phyloP scores from a whole-genome alignment of 225 moss, liverwort and hornwort genomes.

The Marchantia polymorpha region DNA sequence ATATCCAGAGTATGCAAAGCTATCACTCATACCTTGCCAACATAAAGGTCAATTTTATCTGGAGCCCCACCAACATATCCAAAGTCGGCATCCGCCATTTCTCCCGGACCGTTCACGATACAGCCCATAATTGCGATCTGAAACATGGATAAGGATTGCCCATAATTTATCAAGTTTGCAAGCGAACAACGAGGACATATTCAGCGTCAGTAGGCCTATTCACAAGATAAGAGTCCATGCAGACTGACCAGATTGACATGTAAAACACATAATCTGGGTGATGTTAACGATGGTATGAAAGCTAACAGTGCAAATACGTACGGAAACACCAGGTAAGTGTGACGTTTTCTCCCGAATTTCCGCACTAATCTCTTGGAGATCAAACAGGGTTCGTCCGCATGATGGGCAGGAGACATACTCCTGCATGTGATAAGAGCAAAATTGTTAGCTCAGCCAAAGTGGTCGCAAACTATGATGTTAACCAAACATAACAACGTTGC shows the following conservation, averaged over 20 bases:
- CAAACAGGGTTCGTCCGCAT: conserved; percentile 95
- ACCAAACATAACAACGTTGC: no score
- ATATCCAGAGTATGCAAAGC: neutral
- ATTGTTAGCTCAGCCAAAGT: neutral
- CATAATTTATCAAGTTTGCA: neutral
- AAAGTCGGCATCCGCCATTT: conserved; percentile 99
- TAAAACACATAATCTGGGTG: neutral
- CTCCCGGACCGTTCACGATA: conserved; percentile 98
- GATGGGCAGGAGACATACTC: conserved; percentile 99
- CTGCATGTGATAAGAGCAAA: conserved; percentile 37
- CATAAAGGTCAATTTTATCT: conserved; percentile 95
- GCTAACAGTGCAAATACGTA: conserved; percentile 29
- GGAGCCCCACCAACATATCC: conserved; percentile 99
- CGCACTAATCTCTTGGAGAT: conserved; percentile 96
- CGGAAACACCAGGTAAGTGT: conserved; percentile 95
- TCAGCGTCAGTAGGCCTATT: neutral
- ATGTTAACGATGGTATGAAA: neutral
- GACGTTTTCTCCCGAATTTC: conserved; percentile 84
- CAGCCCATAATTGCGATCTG: conserved; percentile 99
- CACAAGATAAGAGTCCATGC: neutral
- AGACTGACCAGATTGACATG: neutral
- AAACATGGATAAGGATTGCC: neutral
- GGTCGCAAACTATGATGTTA: neutral
- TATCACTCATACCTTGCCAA: conserved; percentile 68
- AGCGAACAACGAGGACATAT: neutral